Evolutionary conservation across 345 rosid species (phyloP).

Genomic region (Eucalyptus viminalis): DNA sequence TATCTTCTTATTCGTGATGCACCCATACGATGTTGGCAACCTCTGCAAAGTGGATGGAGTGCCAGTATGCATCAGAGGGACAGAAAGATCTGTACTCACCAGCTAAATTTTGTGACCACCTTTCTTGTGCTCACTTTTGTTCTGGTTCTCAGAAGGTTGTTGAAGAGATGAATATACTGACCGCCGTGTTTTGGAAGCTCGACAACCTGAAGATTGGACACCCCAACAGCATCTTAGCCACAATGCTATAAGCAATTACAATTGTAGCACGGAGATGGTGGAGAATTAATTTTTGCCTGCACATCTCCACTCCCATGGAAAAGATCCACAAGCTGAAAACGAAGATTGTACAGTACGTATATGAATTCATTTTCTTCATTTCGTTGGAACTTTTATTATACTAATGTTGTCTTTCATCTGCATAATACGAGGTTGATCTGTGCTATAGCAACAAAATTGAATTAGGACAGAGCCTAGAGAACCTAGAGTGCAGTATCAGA

Average conservation of each 20-base stretch:
- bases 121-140: neutral
- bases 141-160: conserved; percentile 21
- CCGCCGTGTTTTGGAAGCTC: conserved; percentile 21
- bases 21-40: conserved; percentile 39
- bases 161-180: conserved; percentile 47
- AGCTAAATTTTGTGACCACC: neutral
- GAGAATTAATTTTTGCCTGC: conserved; percentile 32
- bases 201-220: conserved; percentile 30
- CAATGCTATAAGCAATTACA: conserved; percentile 33
- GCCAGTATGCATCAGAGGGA: conserved; percentile 4
- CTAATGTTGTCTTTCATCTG: neutral
- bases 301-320: conserved; percentile 33
- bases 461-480: neutral
- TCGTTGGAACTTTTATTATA: neutral
- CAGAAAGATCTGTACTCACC: neutral
- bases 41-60: conserved; percentile 37
- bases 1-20: conserved; percentile 38
- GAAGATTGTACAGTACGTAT: conserved; percentile 12
- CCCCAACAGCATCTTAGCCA: conserved; percentile 26
- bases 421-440: neutral
- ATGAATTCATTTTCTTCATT: neutral
- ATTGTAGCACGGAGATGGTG: conserved; percentile 31
- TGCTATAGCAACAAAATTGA: neutral
- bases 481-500: neutral
- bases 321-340: conserved; percentile 21